These are phyloP conservation scores for Citeromyces matritensis DNA, from an alignment of 805 yeast species.

Conservation along the genomic window DNA sequence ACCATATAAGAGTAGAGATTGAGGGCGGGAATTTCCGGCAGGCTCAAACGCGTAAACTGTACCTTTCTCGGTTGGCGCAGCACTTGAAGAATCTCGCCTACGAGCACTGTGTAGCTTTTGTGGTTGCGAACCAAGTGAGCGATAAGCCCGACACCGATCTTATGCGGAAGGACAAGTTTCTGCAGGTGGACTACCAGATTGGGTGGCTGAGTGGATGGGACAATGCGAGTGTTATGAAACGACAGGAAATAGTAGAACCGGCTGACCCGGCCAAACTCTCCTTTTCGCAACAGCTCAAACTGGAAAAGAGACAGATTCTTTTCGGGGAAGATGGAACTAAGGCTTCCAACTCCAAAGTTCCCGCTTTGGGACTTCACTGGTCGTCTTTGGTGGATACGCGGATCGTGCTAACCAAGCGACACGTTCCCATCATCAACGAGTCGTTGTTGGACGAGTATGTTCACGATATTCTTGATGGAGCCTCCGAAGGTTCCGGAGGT, in stretches of 20 bases:
- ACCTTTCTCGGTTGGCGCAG: constrained; percentile 25
- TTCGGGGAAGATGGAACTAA: constrained; percentile 16
- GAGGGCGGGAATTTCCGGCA: constrained; percentile 17
- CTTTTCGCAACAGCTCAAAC: constrained; percentile 9
- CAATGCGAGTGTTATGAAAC: constrained; percentile 16
- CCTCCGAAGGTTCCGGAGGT: constrained; percentile 6
- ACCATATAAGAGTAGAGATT: constrained; percentile 57
- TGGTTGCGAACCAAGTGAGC: constrained; percentile 70
- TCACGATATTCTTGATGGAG: constrained; percentile 12
- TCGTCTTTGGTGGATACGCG: constrained; percentile 33
- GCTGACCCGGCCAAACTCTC: constrained; percentile 6
- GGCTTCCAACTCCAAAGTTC: constrained; percentile 19
- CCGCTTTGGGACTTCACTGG: constrained; percentile 45
- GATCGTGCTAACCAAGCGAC: constrained; percentile 25
- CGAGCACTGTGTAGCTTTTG: constrained; percentile 37
- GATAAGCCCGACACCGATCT: constrained; percentile 30
- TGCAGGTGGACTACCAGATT: constrained; percentile 45
- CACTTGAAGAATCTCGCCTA: constrained; percentile 34
- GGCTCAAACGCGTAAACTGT: constrained; percentile 23
- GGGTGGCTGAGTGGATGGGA: constrained; percentile 75
- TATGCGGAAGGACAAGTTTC: constrained; percentile 15
- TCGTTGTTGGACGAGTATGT: constrained; percentile 17
- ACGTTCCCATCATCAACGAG: constrained; percentile 21
- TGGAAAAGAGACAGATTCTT: constrained; percentile 10
- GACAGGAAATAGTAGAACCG: constrained; percentile 9